Evolutionary conservation across 2,329 filamentous ascomycete genomes (phyloP), one percentile per base, ranked within the genome.

Genomic region (Neopestalotiopsis clavispora): DNA sequence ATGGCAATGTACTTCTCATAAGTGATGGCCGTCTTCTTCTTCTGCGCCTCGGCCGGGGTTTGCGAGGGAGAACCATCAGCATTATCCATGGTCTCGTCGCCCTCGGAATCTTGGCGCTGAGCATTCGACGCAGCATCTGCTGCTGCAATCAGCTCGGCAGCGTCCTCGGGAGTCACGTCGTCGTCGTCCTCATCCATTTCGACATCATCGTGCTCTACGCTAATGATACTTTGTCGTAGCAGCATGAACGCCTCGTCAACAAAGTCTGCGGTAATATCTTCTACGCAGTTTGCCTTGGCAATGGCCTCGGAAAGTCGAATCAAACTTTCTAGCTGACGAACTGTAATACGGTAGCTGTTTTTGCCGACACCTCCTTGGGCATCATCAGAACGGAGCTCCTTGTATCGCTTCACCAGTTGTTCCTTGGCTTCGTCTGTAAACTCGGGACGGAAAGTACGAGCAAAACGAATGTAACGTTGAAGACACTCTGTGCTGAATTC

Each of bases 271-370:
- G 90, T 91, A 70, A 99, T 92, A 72, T 98, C 94, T 75, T 95
- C 93, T 14, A 97, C 94, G 78, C 96, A 99, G 78, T 97, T 98
- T 69, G 94, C 94, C 82, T 98, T 98, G 69, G 96, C 96, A 73
- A 99, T 98, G n/a, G 96, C 96, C 81, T 99, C 96, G 67, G 92
- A 95, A 68, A 99, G 84, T 72, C 96, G 94, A 73, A 99, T 98
- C 87, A 99, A 91, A 78, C 92, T 95, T 82, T 99, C 96, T 2
- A 99, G 87, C 80, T 99, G 96, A 78, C 96, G 90, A 64, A 99
- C 96, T 0, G 96, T 99, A 79, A 99, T 99, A 69, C 96, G 91
- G 84, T 99, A 99, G 72, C 93, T 97, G 83, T 98, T 98, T 77
- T 94, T 90, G 70, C 96, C 96, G 64, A 97, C 90, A 40, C 96